Evolutionary conservation across 116 monocot genomes (phyloP), one percentile per base, ranked within the genome.

Genomic region (Phalaenopsis hybrid): DNA sequence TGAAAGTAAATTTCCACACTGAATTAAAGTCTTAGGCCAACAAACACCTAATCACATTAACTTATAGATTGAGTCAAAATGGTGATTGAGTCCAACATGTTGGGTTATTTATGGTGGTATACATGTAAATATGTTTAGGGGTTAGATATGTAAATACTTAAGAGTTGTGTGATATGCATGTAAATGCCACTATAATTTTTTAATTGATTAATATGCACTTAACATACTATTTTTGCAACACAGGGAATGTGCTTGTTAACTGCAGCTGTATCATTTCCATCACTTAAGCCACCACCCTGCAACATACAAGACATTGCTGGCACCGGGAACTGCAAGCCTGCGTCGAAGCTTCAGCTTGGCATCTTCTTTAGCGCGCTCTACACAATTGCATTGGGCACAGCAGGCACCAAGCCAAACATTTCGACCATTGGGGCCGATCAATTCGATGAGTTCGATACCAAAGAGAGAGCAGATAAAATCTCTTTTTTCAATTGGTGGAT

Each of bases 401-500:
- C 90, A 25, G 90, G 89, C 7, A 92, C 90, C 45, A 92, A 91
- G 79, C 93, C 91, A 0, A 91, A 89, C 87, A 86, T 91, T 50
- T 91, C 90, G 25, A 89, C 90, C 76, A 89, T 93, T 61, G 93
- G 90, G 43, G 88, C 93, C 25, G 90, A 93, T 81, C 91, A 91
- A 59, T 93, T 93, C 82, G 94, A 94, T 52, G 94, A 90, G 4
- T 91, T 87, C 79, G 87, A 94, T 57, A 84, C 87, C 0, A 83
- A 74, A 75, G 94, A 94, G 84, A 76, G 80, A 57, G 33, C 51
- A 0, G 86, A 87, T 67, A 94, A 94, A 84, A 76, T 90, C 81
- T 88, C 90, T 73, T 91, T 94, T 90, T 94, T 94, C 91, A 94
- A 94, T 73, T 94, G 94, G 94, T 94, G 94, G 94, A 90, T 89